Percentiles rank a stretch among this genome's conserved stretches.
Conservation (phyloP, 306 rosid species). For the Prunus padus region DNA sequence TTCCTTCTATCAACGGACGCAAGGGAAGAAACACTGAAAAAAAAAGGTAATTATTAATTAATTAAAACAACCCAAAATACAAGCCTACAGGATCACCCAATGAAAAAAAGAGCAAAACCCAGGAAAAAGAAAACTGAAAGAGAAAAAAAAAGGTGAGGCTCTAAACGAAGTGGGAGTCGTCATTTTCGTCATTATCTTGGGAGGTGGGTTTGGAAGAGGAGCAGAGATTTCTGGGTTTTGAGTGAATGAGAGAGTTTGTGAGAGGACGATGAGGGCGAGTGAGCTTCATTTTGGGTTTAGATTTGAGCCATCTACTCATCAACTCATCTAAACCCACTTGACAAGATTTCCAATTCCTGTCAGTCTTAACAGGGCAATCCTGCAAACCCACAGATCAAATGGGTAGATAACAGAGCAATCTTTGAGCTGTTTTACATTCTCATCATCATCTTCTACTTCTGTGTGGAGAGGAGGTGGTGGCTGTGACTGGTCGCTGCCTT, state of each 20-base stretch:
- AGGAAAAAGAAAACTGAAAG: not conserved
- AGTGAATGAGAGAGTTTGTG: slow-evolving; percentile 19
- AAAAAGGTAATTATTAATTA: not conserved
- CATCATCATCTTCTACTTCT: slow-evolving; percentile 70
- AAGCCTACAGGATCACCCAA: no score
- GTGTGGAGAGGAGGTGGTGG: slow-evolving; percentile 40
- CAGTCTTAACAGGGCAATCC: slow-evolving; percentile 65
- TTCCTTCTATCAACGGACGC: no score
- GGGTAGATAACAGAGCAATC: slow-evolving; percentile 68
- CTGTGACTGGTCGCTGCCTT: slow-evolving; percentile 11
- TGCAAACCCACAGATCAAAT: slow-evolving; percentile 23
- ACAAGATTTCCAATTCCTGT: slow-evolving; percentile 82
- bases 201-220: slow-evolving; percentile 25
- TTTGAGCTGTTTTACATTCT: slow-evolving; percentile 73
- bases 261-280: slow-evolving; percentile 21
- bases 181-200: slow-evolving; percentile 42
- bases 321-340: slow-evolving; percentile 68
- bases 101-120: not conserved
- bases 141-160: slow-evolving; percentile 5
- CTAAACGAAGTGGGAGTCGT: slow-evolving; percentile 53
- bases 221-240: slow-evolving; percentile 24
- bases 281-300: slow-evolving; percentile 42
- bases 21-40: no score
- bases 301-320: slow-evolving; percentile 11
- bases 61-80: not conserved